phyloP scores from a whole-genome alignment of 805 yeast species.

The Candida tammaniensis region DNA sequence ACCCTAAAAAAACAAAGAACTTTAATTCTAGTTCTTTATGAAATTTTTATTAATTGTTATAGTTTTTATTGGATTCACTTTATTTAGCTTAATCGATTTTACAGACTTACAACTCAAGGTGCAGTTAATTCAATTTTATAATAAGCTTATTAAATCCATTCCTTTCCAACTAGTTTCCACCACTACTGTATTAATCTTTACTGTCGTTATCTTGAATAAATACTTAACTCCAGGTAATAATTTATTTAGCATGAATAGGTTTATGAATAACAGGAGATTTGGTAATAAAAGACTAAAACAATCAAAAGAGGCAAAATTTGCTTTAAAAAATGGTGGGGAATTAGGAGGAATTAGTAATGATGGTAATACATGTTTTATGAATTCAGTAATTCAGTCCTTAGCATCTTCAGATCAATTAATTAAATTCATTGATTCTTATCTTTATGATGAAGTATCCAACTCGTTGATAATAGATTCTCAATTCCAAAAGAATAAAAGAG shows the following conservation, averaged over 20 bases:
- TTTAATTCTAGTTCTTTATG: too few species aligned
- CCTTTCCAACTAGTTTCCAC: conserved; percentile 9
- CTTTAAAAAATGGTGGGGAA: conserved; percentile 62
- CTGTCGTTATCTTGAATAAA: conserved; percentile 4
- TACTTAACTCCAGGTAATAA: background rate
- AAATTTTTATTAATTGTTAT: too few species aligned
- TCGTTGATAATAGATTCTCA: too few species aligned
- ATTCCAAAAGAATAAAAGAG: conserved; percentile 12
- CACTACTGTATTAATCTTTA: conserved; percentile 4
- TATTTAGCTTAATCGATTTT: too few species aligned
- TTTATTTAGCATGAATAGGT: conserved; percentile 6
- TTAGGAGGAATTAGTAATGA: conserved; percentile 87
- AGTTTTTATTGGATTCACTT: too few species aligned
- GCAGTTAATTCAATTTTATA: too few species aligned
- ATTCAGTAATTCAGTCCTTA: conserved; percentile 78
- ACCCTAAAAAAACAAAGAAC: too few species aligned
- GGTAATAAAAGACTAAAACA: conserved; percentile 9
- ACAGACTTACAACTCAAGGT: too few species aligned
- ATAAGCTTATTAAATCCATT: conserved; percentile 4
- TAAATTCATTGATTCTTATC: conserved; percentile 49
- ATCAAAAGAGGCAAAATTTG: conserved; percentile 33
- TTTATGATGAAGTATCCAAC: conserved; percentile 18
- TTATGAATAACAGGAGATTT: conserved; percentile 10
- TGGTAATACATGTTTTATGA: conserved; percentile 95
- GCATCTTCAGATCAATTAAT: conserved; percentile 68